Evolutionary conservation across 306 rosid species (phyloP).

Genomic region (Herpetospermum pedunculosum): DNA sequence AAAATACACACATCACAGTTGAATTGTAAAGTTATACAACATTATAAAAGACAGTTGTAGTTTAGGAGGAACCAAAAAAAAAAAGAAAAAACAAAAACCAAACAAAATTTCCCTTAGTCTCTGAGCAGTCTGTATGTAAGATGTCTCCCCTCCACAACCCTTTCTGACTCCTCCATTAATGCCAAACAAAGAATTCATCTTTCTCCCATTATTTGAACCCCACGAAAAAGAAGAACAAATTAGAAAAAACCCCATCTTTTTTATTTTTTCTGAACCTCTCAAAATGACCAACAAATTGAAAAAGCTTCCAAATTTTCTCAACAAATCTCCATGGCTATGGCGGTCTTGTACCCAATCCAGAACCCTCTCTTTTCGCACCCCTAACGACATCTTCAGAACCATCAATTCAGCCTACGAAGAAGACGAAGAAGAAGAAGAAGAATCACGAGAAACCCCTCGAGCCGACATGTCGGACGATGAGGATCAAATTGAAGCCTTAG

Average conservation of each 20-base stretch:
- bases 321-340: slow-evolving; percentile 44
- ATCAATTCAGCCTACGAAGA: slow-evolving; percentile 34
- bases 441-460: slow-evolving; percentile 1
- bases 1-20: neutral
- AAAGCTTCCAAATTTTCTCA: neutral
- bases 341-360: slow-evolving; percentile 58
- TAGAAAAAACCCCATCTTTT: neutral
- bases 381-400: slow-evolving; percentile 24
- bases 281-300: slow-evolving; percentile 1
- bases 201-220: slow-evolving; percentile 6
- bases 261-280: neutral
- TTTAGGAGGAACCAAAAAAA: neutral
- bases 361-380: slow-evolving; percentile 57
- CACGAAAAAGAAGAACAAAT: neutral
- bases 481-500: slow-evolving; percentile 9
- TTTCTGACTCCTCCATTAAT: slow-evolving; percentile 35
- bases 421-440: slow-evolving; percentile 1
- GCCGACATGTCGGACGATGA: neutral
- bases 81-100: neutral
- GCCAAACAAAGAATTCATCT: slow-evolving; percentile 25
- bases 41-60: neutral
- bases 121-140: neutral
- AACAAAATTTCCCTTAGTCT: neutral
- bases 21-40: neutral
- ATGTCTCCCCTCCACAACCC: slow-evolving; percentile 10